Percentiles rank a stretch among this genome's conserved stretches.
Evolutionary conservation across 257 asterid species (phyloP).

Genomic region (Agastache rugosa): DNA sequence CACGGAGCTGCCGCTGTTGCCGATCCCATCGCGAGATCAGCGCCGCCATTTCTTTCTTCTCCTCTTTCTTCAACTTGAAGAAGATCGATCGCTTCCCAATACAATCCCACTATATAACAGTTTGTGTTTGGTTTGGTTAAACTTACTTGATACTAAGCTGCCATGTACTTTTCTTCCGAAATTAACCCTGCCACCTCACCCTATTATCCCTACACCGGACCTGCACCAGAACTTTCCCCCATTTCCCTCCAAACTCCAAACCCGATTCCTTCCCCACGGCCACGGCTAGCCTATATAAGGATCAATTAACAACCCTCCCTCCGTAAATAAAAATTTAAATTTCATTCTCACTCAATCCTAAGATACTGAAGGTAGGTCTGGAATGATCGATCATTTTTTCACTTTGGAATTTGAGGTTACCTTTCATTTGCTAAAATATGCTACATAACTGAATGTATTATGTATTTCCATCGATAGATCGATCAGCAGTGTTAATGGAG

Average conservation of each 20-base stretch:
- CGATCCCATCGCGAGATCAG: conserved; percentile 65
- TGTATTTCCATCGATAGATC: conserved; percentile 11
- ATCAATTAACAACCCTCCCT: not conserved
- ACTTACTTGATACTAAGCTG: not conserved
- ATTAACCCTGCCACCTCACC: conserved; percentile 39
- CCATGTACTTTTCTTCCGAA: conserved; percentile 22
- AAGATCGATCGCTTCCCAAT: too few relatives aligned
- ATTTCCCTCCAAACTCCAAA: conserved; percentile 47
- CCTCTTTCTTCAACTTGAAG: too few relatives aligned
- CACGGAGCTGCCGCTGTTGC: conserved; percentile 57
- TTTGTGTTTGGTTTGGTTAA: too few relatives aligned
- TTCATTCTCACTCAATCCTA: conserved; percentile 8
- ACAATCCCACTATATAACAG: too few relatives aligned
- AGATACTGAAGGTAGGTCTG: conserved; percentile 24
- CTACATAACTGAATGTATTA: conserved; percentile 6
- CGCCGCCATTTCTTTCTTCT: conserved; percentile 40
- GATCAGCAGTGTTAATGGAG: conserved; percentile 58
- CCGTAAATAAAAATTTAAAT: not conserved
- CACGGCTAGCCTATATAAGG: conserved; percentile 15
- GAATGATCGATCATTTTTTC: conserved; percentile 13
- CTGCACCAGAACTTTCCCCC: conserved; percentile 22
- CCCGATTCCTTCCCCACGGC: too few relatives aligned
- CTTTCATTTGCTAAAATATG: not conserved
- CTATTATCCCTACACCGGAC: conserved; percentile 12
- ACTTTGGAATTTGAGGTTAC: not conserved